These are phyloP conservation scores for Penicillium maclennaniae DNA, from an alignment of 495 filamentous ascomycete genomes.

Conservation along the genomic window DNA sequence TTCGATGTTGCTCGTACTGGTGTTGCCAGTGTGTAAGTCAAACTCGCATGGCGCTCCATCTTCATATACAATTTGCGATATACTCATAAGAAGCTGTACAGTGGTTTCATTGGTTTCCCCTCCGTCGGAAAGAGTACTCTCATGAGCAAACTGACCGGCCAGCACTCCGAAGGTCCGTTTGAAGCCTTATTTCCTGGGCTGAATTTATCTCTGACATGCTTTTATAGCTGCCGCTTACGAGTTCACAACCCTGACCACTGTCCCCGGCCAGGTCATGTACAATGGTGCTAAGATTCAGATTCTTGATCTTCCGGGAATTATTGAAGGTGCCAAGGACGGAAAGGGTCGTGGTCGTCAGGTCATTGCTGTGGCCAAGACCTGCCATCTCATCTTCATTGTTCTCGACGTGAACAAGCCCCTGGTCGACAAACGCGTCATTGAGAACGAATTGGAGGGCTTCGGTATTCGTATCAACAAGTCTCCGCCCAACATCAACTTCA, in stretches of 20 bases:
- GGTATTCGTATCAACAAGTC: conserved; percentile 97
- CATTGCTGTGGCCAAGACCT: conserved; percentile 98
- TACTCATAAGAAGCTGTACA: conserved; percentile 16
- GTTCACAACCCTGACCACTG: conserved; percentile 96
- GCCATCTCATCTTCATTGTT: conserved; percentile 97
- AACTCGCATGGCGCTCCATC: not conserved
- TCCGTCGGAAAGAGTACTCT: conserved; percentile 98
- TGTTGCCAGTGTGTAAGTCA: conserved; percentile 88
- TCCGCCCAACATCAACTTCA: conserved; percentile 95
- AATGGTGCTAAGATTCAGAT: conserved; percentile 98
- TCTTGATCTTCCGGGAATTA: conserved; percentile 97
- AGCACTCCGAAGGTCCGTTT: conserved; percentile 78
- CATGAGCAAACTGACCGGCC: conserved; percentile 90
- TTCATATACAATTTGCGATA: not conserved
- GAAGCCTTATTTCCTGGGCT: not conserved
- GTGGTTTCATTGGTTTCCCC: conserved; percentile 73
- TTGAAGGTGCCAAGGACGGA: conserved; percentile 96
- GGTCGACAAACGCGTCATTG: conserved; percentile 95
- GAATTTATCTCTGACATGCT: conserved; percentile 16
- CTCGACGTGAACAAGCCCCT: conserved; percentile 98
- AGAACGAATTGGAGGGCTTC: conserved; percentile 95
- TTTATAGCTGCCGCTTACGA: conserved; percentile 82
- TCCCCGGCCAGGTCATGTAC: conserved; percentile 93
- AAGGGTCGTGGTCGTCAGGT: conserved; percentile 98
- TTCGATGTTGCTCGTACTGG: conserved; percentile 98